Percentiles rank a stretch among this genome's conserved stretches.
phyloP scores from a whole-genome alignment of 2,329 filamentous ascomycete genomes.

The Fusarium pseudonygamai region DNA sequence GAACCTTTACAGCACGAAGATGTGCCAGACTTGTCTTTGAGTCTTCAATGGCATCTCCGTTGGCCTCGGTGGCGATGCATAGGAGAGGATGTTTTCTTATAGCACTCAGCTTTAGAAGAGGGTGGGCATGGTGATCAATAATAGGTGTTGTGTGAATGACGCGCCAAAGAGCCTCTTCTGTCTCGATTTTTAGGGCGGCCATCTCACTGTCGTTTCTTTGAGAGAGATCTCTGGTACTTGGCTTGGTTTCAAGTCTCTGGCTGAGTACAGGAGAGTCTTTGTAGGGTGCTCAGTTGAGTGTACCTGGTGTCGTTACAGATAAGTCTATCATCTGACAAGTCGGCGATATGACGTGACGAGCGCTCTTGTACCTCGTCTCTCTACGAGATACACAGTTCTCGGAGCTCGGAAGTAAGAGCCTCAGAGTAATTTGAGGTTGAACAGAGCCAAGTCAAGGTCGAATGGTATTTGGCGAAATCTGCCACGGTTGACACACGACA shows the following conservation, averaged over 20 bases:
- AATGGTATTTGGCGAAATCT: neutral
- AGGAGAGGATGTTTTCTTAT: slow-evolving; percentile 60
- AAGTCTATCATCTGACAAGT: neutral
- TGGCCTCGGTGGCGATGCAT: slow-evolving; percentile 77
- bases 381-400: neutral
- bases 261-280: neutral
- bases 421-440: neutral
- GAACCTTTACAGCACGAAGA: slow-evolving; percentile 73
- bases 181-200: slow-evolving; percentile 13
- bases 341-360: neutral
- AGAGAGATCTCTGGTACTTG: neutral
- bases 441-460: neutral
- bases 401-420: neutral
- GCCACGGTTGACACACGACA: slow-evolving; percentile 14
- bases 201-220: slow-evolving; percentile 10
- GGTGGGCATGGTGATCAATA: slow-evolving; percentile 79
- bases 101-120: slow-evolving; percentile 65
- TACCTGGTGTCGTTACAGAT: neutral
- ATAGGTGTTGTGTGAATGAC: slow-evolving; percentile 67
- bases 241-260: neutral
- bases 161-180: slow-evolving; percentile 41
- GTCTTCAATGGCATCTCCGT: slow-evolving; percentile 72
- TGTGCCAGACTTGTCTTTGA: slow-evolving; percentile 72
- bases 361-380: neutral
- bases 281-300: neutral